Conservation (phyloP, 1,284 basidiomycete genomes). For the Rhizoctonia solani region DNA sequence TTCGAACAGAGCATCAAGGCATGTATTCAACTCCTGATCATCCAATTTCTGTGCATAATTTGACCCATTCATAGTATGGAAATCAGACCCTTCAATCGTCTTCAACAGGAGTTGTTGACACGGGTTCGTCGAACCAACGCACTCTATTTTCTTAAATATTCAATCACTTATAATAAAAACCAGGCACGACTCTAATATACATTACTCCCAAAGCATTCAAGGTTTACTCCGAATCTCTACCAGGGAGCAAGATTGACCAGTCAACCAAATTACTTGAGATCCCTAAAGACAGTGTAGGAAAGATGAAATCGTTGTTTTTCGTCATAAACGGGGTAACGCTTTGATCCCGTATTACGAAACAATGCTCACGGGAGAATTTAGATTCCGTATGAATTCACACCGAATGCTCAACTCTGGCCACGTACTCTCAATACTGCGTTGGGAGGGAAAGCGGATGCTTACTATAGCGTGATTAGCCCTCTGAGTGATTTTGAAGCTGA, state of each 20-base stretch:
- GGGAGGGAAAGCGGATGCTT: conserved; percentile 22
- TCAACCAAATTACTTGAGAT: conserved; percentile 20
- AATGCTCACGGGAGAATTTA: background rate
- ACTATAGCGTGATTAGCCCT: conserved; percentile 22
- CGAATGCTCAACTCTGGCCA: conserved; percentile 33
- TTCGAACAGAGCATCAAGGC: conserved; percentile 30
- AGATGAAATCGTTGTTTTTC: conserved; percentile 30
- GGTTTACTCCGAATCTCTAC: conserved; percentile 22
- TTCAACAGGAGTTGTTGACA: conserved; percentile 27
- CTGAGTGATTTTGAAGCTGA: conserved; percentile 25
- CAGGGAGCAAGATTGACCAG: conserved; percentile 18
- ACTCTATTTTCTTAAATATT: background rate
- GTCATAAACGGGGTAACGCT: conserved; percentile 12
- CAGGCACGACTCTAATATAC: conserved; percentile 25
- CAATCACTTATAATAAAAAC: background rate
- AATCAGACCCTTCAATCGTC: conserved; percentile 17
- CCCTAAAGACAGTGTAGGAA: conserved; percentile 28
- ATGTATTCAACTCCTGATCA: background rate
- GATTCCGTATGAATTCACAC: conserved; percentile 32
- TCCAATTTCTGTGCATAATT: background rate
- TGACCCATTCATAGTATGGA: conserved; percentile 5
- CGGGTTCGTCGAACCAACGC: background rate
- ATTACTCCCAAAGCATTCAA: conserved; percentile 33
- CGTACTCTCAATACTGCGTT: conserved; percentile 24
- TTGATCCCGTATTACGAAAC: background rate